Evolutionary conservation across 1,139 yeast genomes (phyloP).

Genomic region (Blastobotrys apis): DNA sequence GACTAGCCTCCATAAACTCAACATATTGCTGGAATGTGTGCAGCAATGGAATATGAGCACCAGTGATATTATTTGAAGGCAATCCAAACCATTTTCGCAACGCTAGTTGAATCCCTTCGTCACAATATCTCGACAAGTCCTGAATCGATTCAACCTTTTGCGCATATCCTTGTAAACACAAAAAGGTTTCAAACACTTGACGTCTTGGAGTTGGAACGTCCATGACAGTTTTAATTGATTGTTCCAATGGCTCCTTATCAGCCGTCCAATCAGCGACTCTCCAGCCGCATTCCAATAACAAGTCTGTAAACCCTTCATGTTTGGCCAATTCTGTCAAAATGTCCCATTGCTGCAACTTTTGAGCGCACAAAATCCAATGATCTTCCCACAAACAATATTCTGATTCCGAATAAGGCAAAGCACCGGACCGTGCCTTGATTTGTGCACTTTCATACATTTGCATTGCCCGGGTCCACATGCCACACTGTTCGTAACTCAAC

Average conservation of each 20-base stretch:
- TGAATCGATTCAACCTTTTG: slow-evolving; percentile 76
- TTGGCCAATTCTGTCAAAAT: slow-evolving; percentile 92
- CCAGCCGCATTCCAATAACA: slow-evolving; percentile 97
- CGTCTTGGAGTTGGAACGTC: slow-evolving; percentile 98
- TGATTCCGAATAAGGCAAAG: slow-evolving; percentile 89
- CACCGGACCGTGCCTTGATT: slow-evolving; percentile 93
- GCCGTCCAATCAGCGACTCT: slow-evolving; percentile 98
- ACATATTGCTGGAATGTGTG: slow-evolving; percentile 97
- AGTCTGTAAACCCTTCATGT: slow-evolving; percentile 95
- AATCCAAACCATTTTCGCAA: slow-evolving; percentile 90
- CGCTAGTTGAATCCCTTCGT: slow-evolving; percentile 93
- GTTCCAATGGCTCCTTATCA: slow-evolving; percentile 90
- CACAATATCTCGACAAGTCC: slow-evolving; percentile 81
- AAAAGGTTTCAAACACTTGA: slow-evolving; percentile 90
- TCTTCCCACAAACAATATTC: slow-evolving; percentile 98
- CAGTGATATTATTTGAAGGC: slow-evolving; percentile 66
- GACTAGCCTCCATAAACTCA: slow-evolving; percentile 96
- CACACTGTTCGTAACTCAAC: slow-evolving; percentile 88
- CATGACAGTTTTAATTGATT: slow-evolving; percentile 92
- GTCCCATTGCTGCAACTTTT: slow-evolving; percentile 97
- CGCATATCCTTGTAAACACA: slow-evolving; percentile 89
- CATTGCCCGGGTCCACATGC: slow-evolving; percentile 91
- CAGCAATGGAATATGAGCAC: slow-evolving; percentile 83
- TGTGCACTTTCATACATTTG: slow-evolving; percentile 97
- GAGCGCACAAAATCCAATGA: slow-evolving; percentile 97